Percentiles rank a stretch among this genome's conserved stretches.
These are phyloP conservation scores for Galerina marginata DNA, from an alignment of 768 basidiomycete genomes.

Conservation along the genomic window DNA sequence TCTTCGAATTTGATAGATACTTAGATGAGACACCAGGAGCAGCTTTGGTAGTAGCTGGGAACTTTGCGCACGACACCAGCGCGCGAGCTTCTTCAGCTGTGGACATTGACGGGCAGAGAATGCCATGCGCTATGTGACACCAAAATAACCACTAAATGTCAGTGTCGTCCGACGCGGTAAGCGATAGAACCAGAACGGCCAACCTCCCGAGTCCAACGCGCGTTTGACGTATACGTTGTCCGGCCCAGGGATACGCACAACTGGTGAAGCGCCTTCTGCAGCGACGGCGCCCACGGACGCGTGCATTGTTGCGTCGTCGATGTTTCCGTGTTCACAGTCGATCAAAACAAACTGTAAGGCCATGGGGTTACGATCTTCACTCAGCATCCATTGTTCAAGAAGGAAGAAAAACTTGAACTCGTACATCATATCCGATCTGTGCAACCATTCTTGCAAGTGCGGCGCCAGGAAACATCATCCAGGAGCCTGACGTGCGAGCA, in stretches of 20 bases:
- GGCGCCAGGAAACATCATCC: slow-evolving; percentile 27
- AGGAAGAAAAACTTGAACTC: background rate
- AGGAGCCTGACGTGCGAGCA: slow-evolving; percentile 17
- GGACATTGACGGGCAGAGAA: slow-evolving; percentile 21
- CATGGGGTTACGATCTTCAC: background rate
- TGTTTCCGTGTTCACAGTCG: slow-evolving; percentile 28
- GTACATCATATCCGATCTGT: slow-evolving; percentile 27
- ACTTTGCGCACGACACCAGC: slow-evolving; percentile 22
- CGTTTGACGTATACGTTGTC: slow-evolving; percentile 23
- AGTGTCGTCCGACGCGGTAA: background rate
- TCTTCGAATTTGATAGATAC: background rate
- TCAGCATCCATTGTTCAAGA: background rate
- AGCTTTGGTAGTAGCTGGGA: slow-evolving; percentile 18
- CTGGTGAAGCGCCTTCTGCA: slow-evolving; percentile 22
- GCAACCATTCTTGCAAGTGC: slow-evolving; percentile 24
- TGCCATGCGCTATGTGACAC: slow-evolving; percentile 17
- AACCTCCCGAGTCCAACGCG: slow-evolving; percentile 22
- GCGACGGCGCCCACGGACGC: slow-evolving; percentile 25
- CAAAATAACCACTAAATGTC: background rate
- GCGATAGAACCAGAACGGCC: background rate
- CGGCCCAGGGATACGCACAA: slow-evolving; percentile 22
- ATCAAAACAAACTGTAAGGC: slow-evolving; percentile 21
- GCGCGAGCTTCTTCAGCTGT: slow-evolving; percentile 20
- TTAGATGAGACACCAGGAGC: background rate
- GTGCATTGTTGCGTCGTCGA: slow-evolving; percentile 26